Conservation (phyloP, 495 filamentous ascomycete species). For the Saxispiralis lemnorum region DNA sequence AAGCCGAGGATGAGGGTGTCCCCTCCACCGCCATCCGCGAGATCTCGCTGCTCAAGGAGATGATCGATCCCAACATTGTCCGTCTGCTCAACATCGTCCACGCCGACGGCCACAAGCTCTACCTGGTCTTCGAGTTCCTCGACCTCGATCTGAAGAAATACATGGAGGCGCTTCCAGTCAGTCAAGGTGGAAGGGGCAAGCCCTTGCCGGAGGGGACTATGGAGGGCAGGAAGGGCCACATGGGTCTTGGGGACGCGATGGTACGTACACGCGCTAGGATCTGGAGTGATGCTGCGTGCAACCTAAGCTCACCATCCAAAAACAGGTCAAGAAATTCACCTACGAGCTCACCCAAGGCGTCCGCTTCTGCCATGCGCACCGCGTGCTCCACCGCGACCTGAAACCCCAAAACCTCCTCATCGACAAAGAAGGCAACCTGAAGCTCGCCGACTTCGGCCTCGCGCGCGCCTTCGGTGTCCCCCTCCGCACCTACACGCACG, state of each 20-base stretch:
- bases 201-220: conserved; percentile 58
- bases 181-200: conserved; percentile 77
- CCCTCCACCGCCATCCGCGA: conserved; percentile 97
- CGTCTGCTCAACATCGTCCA: conserved; percentile 97
- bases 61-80: conserved; percentile 96
- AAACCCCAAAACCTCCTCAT: conserved; percentile 98
- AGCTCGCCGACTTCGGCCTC: conserved; percentile 93
- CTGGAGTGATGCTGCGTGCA: background rate
- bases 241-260: conserved; percentile 78
- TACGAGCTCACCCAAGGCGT: conserved; percentile 80
- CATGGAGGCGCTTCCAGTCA: conserved; percentile 90
- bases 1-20: conserved; percentile 87
- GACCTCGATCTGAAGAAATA: conserved; percentile 98
- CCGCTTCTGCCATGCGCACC: conserved; percentile 88
- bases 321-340: conserved; percentile 70
- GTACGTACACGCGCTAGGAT: conserved; percentile 25
- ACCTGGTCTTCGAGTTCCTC: conserved; percentile 98
- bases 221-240: conserved; percentile 38
- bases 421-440: conserved; percentile 84
- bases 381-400: conserved; percentile 84
- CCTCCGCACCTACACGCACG: conserved; percentile 90
- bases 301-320: background rate
- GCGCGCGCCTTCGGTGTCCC: conserved; percentile 94
- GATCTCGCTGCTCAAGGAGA: conserved; percentile 96
- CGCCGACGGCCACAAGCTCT: conserved; percentile 89